Base-by-base conservation (phyloP, 208 protist species). In the Angomonas deanei region DNA sequence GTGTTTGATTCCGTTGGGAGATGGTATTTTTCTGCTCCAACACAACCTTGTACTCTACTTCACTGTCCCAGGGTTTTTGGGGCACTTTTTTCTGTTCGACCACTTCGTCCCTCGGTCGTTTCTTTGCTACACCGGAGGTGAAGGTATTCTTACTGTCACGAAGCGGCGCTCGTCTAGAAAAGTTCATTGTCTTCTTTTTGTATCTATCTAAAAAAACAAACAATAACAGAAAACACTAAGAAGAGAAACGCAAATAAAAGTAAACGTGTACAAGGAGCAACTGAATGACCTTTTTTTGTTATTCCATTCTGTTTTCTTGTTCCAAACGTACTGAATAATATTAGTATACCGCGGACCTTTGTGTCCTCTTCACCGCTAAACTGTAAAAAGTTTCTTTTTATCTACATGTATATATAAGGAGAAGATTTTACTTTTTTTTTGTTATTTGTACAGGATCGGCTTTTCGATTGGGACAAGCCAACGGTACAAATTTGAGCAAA, bases 11-110 rank as follows among this genome's bases (percentile, higher is more conserved):
- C 6, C 11, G 27, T 23, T 59, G 53, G 6, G 24, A 19, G 30
- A 39, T 30, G n/a, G 6, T n/a, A 23, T n/a, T 23, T 23, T 34
- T 30, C 28, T 59, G 3, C 24, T 19, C 31, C 15, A 59, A 61
- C 47, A 71, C 17, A 30, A 46, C 33, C 4, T 64, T 49, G 28
- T 70, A 82, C 3, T 31, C 49, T 11, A 68, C 5, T 30, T 78
- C 72, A 36, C 76, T 71, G 0, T 62, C 55, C 30, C 68, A 80
- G 0, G 76, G 76, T 15, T 52, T 72, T 23, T 66, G 59, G 1
- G 30, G 28, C 19, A 63, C n/a, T n/a, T n/a, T n/a, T n/a, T n/a
- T n/a, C n/a, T n/a, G n/a, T n/a, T n/a, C n/a, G n/a, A n/a, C 66
- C 63, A 77, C 76, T 11, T 27, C 0, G 19, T 2, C 46, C 0